A percentile compares a stretch with the other conserved stretches of the same genome.
phyloP scores from a whole-genome alignment of 1,284 basidiomycete species.

The Pseudozyma flocculosa region DNA sequence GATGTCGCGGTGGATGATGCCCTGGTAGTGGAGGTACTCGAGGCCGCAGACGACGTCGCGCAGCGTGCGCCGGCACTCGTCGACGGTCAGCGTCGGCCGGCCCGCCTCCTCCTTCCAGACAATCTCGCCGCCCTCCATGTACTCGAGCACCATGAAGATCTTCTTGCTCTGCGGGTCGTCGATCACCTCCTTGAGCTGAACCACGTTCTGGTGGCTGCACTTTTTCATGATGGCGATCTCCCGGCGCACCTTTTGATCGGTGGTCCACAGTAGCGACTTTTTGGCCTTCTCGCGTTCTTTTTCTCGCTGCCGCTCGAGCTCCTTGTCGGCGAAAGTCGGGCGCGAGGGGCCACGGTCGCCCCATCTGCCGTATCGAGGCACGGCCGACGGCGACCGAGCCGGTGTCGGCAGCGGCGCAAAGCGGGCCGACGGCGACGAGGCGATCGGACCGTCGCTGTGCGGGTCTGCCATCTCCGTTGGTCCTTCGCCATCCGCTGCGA shows the following conservation, averaged over 20 bases:
- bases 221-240: conserved; percentile 99
- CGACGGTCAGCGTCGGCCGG: conserved; percentile 73
- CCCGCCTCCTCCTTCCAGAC: conserved; percentile 69
- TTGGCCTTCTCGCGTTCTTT: conserved; percentile 41
- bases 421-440: conserved; percentile 8
- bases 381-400: conserved; percentile 19
- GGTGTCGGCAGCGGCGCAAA: conserved; percentile 16
- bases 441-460: too few relatives aligned
- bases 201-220: conserved; percentile 80
- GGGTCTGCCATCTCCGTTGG: too few relatives aligned
- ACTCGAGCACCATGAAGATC: conserved; percentile 97
- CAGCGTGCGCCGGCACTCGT: conserved; percentile 80
- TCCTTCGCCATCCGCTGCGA: too few relatives aligned
- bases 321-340: conserved; percentile 17
- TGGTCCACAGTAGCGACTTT: conserved; percentile 50
- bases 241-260: conserved; percentile 53
- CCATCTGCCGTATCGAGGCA: conserved; percentile 15
- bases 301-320: conserved; percentile 27
- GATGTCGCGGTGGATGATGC: conserved; percentile 98
- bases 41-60: conserved; percentile 90
- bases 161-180: conserved; percentile 86
- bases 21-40: conserved; percentile 92
- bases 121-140: conserved; percentile 89
- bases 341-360: conserved; percentile 10
- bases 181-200: conserved; percentile 88